Conservation (phyloP, 2,329 filamentous ascomycete species). For the Colletotrichum sojae region DNA sequence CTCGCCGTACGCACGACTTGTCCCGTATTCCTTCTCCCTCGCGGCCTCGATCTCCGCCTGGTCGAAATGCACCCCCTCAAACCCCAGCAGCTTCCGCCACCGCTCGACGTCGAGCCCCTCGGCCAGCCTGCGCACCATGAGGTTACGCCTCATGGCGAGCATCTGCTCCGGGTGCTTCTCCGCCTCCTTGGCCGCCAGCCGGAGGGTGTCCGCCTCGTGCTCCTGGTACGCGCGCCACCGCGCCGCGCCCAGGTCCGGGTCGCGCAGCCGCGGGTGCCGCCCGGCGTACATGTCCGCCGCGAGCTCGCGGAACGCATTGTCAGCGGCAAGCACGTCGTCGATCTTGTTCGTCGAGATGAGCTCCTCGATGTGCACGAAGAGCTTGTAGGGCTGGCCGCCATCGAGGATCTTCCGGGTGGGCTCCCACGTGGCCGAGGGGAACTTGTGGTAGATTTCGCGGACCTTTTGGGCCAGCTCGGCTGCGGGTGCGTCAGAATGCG, state of each 20-base stretch:
- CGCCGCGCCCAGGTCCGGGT: slow-evolving; percentile 33
- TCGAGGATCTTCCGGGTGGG: slow-evolving; percentile 19
- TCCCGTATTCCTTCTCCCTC: not conserved
- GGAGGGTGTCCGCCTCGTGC: not conserved
- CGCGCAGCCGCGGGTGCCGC: slow-evolving; percentile 34
- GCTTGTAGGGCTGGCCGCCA: slow-evolving; percentile 8
- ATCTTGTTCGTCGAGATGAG: slow-evolving; percentile 30
- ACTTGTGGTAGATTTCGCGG: slow-evolving; percentile 17
- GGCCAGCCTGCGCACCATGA: slow-evolving; percentile 25
- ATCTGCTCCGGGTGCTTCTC: not conserved
- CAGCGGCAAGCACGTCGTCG: slow-evolving; percentile 17
- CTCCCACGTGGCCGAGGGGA: slow-evolving; percentile 31
- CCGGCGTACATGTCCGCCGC: slow-evolving; percentile 30
- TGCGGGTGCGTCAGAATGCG: slow-evolving; percentile 18
- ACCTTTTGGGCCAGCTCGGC: slow-evolving; percentile 31
- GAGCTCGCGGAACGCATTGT: slow-evolving; percentile 19
- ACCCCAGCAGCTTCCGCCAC: slow-evolving; percentile 27
- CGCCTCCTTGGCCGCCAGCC: not conserved
- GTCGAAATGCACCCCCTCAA: slow-evolving; percentile 12
- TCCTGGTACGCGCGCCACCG: slow-evolving; percentile 26
- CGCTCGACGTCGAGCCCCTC: slow-evolving; percentile 13
- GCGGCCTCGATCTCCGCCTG: slow-evolving; percentile 12
- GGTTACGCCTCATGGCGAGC: not conserved
- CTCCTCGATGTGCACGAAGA: slow-evolving; percentile 36
- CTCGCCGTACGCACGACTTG: not conserved